Evolutionary conservation across 306 rosid genomes (phyloP).

Genomic region (Ammopiptanthus mongolicus): DNA sequence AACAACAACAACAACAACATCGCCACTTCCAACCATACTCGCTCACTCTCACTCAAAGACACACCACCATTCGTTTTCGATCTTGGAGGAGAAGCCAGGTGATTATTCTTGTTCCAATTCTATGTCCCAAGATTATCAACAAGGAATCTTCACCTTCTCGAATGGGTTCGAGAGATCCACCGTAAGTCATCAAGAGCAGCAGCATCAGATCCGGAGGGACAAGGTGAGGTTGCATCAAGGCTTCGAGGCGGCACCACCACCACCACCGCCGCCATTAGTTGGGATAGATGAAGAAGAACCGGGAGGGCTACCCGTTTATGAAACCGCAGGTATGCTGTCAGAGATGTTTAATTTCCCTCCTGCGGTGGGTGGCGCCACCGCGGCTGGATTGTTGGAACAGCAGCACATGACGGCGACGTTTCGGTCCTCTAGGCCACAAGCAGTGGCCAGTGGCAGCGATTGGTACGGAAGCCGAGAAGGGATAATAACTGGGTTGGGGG

Average conservation of each 20-base stretch:
- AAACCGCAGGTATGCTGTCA: slow-evolving; percentile 76
- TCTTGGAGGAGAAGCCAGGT: slow-evolving; percentile 6
- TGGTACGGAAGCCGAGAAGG: slow-evolving; percentile 65
- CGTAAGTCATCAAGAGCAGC: slow-evolving; percentile 28
- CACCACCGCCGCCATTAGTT: slow-evolving; percentile 41
- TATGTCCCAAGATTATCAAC: slow-evolving; percentile 94
- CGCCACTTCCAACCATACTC: slow-evolving; percentile 24
- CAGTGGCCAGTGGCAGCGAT: slow-evolving; percentile 23
- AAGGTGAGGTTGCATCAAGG: slow-evolving; percentile 64
- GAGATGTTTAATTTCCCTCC: slow-evolving; percentile 86
- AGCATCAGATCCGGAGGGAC: slow-evolving; percentile 84
- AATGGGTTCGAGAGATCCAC: slow-evolving; percentile 82
- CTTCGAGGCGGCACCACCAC: slow-evolving; percentile 27
- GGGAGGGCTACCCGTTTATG: slow-evolving; percentile 58
- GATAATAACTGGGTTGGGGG: slow-evolving; percentile 33
- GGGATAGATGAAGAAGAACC: slow-evolving; percentile 64
- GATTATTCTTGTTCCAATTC: slow-evolving; percentile 32
- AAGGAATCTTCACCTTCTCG: slow-evolving; percentile 64
- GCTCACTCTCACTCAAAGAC: slow-evolving; percentile 18
- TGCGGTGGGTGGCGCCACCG: neutral
- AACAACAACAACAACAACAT: slow-evolving; percentile 34
- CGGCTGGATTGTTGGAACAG: slow-evolving; percentile 49
- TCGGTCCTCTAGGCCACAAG: slow-evolving; percentile 34
- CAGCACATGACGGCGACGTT: slow-evolving; percentile 37
- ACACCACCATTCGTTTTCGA: slow-evolving; percentile 18